Evolutionary conservation across 768 basidiomycete genomes (phyloP).

Genomic region (Amanita rimosa): DNA sequence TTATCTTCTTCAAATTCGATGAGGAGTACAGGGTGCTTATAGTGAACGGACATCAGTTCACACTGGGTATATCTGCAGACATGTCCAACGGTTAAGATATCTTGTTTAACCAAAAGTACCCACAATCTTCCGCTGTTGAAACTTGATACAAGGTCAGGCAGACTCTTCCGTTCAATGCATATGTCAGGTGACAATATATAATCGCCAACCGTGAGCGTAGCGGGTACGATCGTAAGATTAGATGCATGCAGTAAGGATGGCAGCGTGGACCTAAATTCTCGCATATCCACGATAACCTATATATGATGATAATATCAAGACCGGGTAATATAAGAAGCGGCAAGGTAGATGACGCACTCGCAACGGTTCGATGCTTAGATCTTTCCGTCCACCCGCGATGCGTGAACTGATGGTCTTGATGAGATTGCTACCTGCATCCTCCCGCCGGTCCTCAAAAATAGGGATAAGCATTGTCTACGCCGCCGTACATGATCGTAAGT

Average conservation of each 20-base stretch:
- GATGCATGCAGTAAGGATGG: conserved; percentile 86
- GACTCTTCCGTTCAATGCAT: conserved; percentile 91
- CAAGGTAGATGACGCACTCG: conserved; percentile 25
- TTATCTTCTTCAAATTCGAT: conserved; percentile 99
- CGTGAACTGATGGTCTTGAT: conserved; percentile 79
- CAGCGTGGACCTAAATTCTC: conserved; percentile 89
- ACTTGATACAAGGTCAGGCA: conserved; percentile 85
- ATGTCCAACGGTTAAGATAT: not conserved
- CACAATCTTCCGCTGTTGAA: conserved; percentile 92
- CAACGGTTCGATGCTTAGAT: conserved; percentile 52
- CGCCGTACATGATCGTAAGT: not conserved
- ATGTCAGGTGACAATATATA: conserved; percentile 94
- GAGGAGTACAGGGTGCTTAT: conserved; percentile 85
- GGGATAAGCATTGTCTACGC: conserved; percentile 82
- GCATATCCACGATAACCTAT: conserved; percentile 95
- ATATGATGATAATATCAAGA: not conserved
- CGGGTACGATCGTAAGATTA: conserved; percentile 71
- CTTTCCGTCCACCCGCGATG: conserved; percentile 75
- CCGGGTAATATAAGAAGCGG: not conserved
- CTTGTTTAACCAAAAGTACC: conserved; percentile 19
- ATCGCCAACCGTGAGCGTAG: conserved; percentile 90
- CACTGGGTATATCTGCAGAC: conserved; percentile 82
- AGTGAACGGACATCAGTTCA: conserved; percentile 93
- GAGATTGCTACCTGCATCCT: conserved; percentile 30
- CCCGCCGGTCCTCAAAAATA: conserved; percentile 50